phyloP scores from a whole-genome alignment of 495 filamentous ascomycete species.

The Paragyromitra xinjiangensis region DNA sequence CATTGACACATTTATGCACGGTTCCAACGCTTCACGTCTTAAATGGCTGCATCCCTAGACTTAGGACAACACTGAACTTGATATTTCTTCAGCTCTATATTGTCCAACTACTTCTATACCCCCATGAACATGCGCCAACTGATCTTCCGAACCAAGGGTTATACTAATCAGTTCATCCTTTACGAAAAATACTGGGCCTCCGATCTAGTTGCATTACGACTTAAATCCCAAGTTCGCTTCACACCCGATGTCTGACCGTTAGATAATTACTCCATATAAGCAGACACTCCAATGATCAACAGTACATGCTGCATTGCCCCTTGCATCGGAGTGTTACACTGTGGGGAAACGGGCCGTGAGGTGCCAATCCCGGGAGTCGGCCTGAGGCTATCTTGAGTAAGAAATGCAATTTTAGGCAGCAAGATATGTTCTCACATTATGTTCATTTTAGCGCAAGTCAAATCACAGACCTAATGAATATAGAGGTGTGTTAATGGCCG shows the following conservation, averaged over 20 bases:
- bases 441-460: background rate
- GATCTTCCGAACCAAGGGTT: background rate
- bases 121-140: background rate
- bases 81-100: background rate
- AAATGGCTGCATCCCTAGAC: slow-evolving; percentile 11
- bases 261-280: background rate
- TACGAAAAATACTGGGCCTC: background rate
- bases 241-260: background rate
- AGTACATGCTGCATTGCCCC: slow-evolving; percentile 19
- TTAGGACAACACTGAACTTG: background rate
- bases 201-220: background rate
- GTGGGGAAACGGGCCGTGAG: slow-evolving; percentile 2
- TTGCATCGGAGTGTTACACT: slow-evolving; percentile 30
- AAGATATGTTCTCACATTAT: background rate
- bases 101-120: background rate
- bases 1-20: slow-evolving; percentile 17
- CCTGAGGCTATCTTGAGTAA: slow-evolving; percentile 4
- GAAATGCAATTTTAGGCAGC: background rate
- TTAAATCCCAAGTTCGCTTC: background rate
- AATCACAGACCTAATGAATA: background rate
- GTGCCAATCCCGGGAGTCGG: background rate
- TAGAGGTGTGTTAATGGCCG: background rate
- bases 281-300: slow-evolving; percentile 12
- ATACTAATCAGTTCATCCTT: background rate
- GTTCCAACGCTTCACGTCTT: slow-evolving; percentile 8